Evolutionary conservation across 2,329 filamentous ascomycete species (phyloP).

Genomic region (Fusarium duplospermum): DNA sequence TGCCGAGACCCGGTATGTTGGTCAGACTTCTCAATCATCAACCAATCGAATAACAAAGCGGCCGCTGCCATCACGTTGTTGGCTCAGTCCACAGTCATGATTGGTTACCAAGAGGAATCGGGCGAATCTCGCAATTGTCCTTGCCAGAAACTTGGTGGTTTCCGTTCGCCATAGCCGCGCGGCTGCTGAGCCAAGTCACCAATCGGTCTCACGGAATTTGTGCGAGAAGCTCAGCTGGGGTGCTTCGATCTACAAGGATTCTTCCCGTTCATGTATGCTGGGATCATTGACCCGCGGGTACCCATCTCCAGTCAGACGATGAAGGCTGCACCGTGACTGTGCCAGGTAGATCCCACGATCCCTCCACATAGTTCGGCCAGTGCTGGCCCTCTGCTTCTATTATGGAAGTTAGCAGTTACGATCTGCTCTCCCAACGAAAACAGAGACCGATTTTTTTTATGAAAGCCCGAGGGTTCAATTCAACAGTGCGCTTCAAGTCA

Average conservation of each 20-base stretch:
- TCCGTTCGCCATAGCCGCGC: not conserved
- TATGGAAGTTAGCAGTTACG: too few relatives aligned
- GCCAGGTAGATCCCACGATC: too few relatives aligned
- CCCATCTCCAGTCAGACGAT: not conserved
- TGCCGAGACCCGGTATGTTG: not conserved
- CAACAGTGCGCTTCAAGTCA: too few relatives aligned
- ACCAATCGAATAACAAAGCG: not conserved
- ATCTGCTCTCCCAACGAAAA: too few relatives aligned
- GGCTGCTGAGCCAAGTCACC: not conserved
- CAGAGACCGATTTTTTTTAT: too few relatives aligned
- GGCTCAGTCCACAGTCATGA: not conserved
- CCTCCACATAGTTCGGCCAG: too few relatives aligned
- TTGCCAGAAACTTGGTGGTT: not conserved
- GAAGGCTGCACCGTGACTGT: too few relatives aligned
- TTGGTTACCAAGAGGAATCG: not conserved
- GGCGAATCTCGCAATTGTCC: not conserved
- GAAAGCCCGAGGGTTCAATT: too few relatives aligned
- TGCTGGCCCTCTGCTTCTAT: too few relatives aligned
- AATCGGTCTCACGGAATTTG: not conserved
- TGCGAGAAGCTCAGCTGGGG: not conserved
- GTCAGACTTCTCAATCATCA: too few relatives aligned
- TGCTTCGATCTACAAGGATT: not conserved
- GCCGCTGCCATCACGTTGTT: not conserved
- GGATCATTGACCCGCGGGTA: not conserved
- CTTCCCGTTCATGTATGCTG: not conserved